Conservation (phyloP, 148 eudicot genomes). For the Cornus florida region DNA sequence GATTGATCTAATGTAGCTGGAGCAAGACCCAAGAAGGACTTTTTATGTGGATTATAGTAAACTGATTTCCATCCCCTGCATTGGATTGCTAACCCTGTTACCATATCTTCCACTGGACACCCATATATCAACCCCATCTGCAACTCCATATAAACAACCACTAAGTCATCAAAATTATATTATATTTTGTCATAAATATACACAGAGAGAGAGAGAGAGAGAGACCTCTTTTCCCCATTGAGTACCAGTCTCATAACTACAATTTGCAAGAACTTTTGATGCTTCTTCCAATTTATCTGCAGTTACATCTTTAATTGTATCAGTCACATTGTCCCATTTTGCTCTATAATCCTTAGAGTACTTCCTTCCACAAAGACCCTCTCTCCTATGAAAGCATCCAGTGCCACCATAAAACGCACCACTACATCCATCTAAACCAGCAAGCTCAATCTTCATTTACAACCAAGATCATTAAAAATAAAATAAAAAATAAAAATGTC, state of each 20-base stretch:
- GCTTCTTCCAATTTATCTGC: constrained; percentile 35
- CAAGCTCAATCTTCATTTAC: constrained; percentile 34
- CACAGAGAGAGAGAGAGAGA: background rate
- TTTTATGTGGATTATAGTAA: constrained; percentile 31
- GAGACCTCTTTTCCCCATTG: constrained; percentile 54
- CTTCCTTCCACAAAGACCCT: constrained; percentile 33
- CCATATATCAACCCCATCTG: constrained; percentile 55
- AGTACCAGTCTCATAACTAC: constrained; percentile 43
- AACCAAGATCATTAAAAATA: background rate
- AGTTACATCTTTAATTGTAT: constrained; percentile 2
- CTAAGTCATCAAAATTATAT: background rate
- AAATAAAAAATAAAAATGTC: too few species aligned
- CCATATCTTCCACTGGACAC: constrained; percentile 41
- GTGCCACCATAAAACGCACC: constrained; percentile 39
- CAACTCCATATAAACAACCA: background rate
- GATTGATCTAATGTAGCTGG: constrained; percentile 33
- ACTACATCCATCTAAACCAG: constrained; percentile 39
- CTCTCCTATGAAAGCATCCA: constrained; percentile 51
- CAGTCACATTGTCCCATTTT: constrained; percentile 8
- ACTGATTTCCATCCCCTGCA: constrained; percentile 52
- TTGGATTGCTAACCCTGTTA: constrained; percentile 43
- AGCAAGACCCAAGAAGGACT: constrained; percentile 38
- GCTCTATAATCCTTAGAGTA: constrained; percentile 11
- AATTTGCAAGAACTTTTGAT: constrained; percentile 37
- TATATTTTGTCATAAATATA: too few species aligned